Percentiles rank a stretch among this genome's conserved stretches.
phyloP scores from a whole-genome alignment of 2,329 filamentous ascomycete genomes.

The Diaporthe ilicicola region DNA sequence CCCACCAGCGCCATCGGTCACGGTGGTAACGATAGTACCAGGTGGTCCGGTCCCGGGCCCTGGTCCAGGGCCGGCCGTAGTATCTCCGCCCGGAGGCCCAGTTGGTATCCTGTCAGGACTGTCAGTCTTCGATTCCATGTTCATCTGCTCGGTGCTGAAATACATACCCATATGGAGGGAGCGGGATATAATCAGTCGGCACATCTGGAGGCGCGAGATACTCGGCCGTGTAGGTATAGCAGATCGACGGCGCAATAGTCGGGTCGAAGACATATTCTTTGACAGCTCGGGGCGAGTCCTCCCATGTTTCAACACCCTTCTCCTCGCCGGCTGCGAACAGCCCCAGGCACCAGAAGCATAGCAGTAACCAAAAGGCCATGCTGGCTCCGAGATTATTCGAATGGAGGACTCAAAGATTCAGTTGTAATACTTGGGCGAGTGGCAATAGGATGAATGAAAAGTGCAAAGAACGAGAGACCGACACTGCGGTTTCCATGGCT shows the following conservation, averaged over 20 bases:
- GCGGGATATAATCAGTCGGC: not conserved
- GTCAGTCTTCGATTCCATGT: not conserved
- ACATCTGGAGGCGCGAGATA: not conserved
- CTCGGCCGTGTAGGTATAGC: not conserved
- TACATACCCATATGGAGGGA: not conserved
- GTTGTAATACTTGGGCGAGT: not conserved
- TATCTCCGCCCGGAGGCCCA: not conserved
- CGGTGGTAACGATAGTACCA: not conserved
- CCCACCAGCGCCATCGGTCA: not conserved
- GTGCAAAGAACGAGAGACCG: not conserved
- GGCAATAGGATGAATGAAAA: not conserved
- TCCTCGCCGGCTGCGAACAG: not conserved
- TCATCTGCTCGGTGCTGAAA: not conserved
- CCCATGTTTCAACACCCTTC: not conserved
- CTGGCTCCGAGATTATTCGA: not conserved
- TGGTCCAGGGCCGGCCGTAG: not conserved
- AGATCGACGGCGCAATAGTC: not conserved
- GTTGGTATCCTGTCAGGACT: not conserved
- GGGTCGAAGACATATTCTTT: not conserved
- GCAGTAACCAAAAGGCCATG: slow-evolving; percentile 9
- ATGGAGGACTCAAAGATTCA: not conserved
- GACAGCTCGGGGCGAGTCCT: not conserved
- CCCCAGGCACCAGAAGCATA: slow-evolving; percentile 8
- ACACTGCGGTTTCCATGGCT: not conserved
- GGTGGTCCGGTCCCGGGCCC: not conserved